Base-by-base conservation (phyloP, 2,329 filamentous ascomycete genomes). In the Tympanopsis confertula region DNA sequence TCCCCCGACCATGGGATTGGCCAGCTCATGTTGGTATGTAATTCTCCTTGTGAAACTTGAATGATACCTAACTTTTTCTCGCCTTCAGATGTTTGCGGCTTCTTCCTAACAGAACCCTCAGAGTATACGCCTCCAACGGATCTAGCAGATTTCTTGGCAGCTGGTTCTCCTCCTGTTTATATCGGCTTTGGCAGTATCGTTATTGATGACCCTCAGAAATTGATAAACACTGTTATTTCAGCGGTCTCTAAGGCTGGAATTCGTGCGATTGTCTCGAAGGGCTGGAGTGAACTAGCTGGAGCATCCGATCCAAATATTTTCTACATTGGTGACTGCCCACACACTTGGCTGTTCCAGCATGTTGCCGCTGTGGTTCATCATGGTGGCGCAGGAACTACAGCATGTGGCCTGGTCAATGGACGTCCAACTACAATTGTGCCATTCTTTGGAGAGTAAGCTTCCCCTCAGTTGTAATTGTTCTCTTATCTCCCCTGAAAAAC, bases 101-200 rank as follows among this genome's bases (percentile, higher is more conserved):
- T 68, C 42, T 65, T 64, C 41, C 66, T 68, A 44, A 45, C 53
- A 20, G 48, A 47, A 7, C 52, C 38, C 22, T 50, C 57, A n/a
- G n/a, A 44, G 5, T 61, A 66, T 39, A 54, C 46, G 1, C 64
- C 66, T 1, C 51, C 59, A 0, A 39, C 50, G 0, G 61, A 63
- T 5, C 43, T 70, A 2, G 48, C 46, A 3, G 42, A 45, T 0
- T 74, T 74, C 36, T 55, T 75, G 2, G 47, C 45, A 10, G 49
- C 52, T 1, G 70, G 70, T 0, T 58, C 65, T 2, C 55, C 63
- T 4, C 70, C 71, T 0, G 49, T 74, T 0, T 74, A 74, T 38
- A 68, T 75, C 24, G 70, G 71, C 1, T 74, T 74, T 44, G 70
- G 71, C 4, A 69, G 63, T 22, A 74, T 75, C 35, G 69, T 74